A percentile compares a stretch with the other conserved stretches of the same genome.
These are phyloP conservation scores for Phycomyces blakesleeanus DNA, from an alignment of 192 early-diverging fungal species.

Conservation along the genomic window DNA sequence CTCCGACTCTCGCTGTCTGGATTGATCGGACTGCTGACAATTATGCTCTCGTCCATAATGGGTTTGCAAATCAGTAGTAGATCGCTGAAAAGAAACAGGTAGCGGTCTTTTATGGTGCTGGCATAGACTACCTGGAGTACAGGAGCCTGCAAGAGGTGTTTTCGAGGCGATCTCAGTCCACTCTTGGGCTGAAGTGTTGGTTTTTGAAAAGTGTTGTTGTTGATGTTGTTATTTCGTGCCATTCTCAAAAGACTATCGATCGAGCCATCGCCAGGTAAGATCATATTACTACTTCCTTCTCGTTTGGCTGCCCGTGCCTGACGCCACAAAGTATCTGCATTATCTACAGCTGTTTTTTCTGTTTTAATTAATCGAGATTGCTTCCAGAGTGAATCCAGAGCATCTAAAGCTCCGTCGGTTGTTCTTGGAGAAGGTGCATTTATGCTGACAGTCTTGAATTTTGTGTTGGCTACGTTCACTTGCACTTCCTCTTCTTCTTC, in stretches of 20 bases:
- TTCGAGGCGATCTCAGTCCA: conserved; percentile 32
- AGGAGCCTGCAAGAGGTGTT: conserved; percentile 53
- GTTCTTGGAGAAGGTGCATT: neutral
- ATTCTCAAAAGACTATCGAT: no score
- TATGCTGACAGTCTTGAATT: no score
- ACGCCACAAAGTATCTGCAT: no score
- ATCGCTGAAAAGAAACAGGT: conserved; percentile 64
- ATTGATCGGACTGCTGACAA: conserved; percentile 6
- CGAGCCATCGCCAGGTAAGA: no score
- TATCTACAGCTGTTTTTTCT: no score
- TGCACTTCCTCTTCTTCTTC: neutral
- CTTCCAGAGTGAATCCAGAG: no score
- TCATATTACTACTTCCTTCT: no score
- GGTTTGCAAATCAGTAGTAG: conserved; percentile 63
- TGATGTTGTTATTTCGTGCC: neutral
- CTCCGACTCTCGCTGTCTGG: conserved; percentile 11
- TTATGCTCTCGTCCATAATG: conserved; percentile 46
- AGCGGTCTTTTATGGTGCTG: conserved; percentile 63
- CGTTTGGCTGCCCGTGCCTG: no score
- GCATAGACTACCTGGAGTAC: conserved; percentile 63
- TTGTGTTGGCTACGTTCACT: no score
- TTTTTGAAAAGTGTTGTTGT: neutral
- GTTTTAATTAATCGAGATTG: no score
- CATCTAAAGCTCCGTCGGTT: neutral
- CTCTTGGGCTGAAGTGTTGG: neutral